These are phyloP conservation scores for Rhizopus sp. DNA, from an alignment of 371 early-diverging fungal species.

Conservation along the genomic window DNA sequence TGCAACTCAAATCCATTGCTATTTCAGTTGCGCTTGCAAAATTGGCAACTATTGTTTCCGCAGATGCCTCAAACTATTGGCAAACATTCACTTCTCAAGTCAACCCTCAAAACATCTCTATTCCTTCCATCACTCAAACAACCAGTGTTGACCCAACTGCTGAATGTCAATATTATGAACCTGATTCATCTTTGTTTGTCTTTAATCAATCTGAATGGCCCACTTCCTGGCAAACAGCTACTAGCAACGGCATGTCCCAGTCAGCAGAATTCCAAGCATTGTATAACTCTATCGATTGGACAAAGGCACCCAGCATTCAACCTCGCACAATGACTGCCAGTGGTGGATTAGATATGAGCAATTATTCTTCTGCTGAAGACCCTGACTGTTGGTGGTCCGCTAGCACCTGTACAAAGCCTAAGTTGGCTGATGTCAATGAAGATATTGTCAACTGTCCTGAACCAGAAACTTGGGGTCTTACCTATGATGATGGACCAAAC, in stretches of 20 bases:
- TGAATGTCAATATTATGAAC: conserved; percentile 25
- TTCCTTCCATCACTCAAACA: conserved; percentile 26
- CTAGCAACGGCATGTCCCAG: conserved; percentile 44
- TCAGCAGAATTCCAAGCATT: conserved; percentile 38
- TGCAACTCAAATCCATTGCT: conserved; percentile 33
- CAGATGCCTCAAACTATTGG: conserved; percentile 22
- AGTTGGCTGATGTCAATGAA: conserved; percentile 31
- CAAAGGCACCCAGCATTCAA: conserved; percentile 40
- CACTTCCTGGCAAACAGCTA: conserved; percentile 40
- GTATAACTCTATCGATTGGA: conserved; percentile 52
- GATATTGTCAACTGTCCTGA: conserved; percentile 44
- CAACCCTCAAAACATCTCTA: conserved; percentile 19
- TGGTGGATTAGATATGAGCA: conserved; percentile 34
- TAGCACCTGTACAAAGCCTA: conserved; percentile 37
- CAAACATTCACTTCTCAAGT: conserved; percentile 15
- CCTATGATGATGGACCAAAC: conserved; percentile 55
- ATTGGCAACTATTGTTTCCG: conserved; percentile 15
- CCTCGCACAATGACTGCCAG: conserved; percentile 25
- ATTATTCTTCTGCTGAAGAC: conserved; percentile 31
- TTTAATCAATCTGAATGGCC: conserved; percentile 44
- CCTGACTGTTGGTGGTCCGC: conserved; percentile 55
- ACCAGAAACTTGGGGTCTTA: conserved; percentile 50
- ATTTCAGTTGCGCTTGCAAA: conserved; percentile 26
- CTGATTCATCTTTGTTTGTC: conserved; percentile 25
- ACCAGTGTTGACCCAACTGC: conserved; percentile 9